Base-by-base conservation (phyloP, 345 rosid genomes). In the Eucalyptus caleyi region DNA sequence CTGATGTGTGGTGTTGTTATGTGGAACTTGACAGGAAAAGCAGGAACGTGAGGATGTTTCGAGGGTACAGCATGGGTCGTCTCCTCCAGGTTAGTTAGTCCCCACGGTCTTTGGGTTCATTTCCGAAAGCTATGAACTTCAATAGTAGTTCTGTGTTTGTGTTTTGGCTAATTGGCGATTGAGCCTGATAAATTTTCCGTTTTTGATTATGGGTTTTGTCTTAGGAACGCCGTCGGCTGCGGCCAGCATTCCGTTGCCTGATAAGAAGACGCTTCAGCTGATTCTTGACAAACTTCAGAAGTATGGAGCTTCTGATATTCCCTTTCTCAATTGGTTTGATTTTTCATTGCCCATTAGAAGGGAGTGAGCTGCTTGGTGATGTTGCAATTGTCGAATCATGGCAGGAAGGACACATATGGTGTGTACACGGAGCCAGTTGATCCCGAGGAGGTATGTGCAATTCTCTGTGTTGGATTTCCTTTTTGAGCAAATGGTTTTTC, bases 371-470 rank as follows among this genome's bases (percentile, higher is more conserved):
- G 72, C 30, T n/a, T 42, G 44, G 87, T 89, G 89, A 86, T 40
- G 91, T 94, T 87, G 87, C 69, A 86, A 87, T 89, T 86, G 87
- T 56, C 88, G 50, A 88, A 88, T 89, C 92, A 56, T 91, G 91
- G 94, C 95, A 97, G 99, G 99, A 97, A 97, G 93, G 99, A 97
- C 92, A 95, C 93, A 2, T 97, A 97, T 89, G 99, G 99, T 50
- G 99, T 97, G 26, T 97, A 95, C 92, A 95, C 99, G 3, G 99
- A 97, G 88, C 99, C 98, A 1, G 99, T 96, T 93, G 98, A 97
- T 93, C 96, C 96, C 45, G 98, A 97, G 89, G 99, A 97, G 99
- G 99, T 96, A 87, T 69, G 90, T 88, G 87, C 59, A 87, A 47
- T 88, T 91, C 77, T 42, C 83, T 81, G 16, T 40, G 27, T 51